These are phyloP conservation scores for Sclerotinia nivalis DNA, from an alignment of 2,329 filamentous ascomycete genomes.

Conservation along the genomic window DNA sequence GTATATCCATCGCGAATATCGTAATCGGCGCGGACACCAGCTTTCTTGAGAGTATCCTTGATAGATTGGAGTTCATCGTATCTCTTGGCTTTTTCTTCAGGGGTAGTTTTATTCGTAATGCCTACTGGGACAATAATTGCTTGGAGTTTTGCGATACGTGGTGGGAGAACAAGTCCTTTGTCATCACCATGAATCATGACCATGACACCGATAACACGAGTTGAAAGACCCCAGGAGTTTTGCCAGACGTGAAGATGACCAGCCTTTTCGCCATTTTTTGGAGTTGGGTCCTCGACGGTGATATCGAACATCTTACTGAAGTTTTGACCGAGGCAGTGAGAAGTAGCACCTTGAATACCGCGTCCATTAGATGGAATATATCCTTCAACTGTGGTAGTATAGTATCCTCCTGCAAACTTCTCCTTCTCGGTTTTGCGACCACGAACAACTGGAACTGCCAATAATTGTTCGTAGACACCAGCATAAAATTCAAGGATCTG, in stretches of 20 bases:
- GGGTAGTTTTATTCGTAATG: conserved; percentile 81
- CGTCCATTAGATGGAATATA: conserved; percentile 95
- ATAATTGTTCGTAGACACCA: conserved; percentile 85
- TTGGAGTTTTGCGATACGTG: conserved; percentile 84
- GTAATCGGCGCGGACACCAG: conserved; percentile 73
- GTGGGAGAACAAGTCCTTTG: conserved; percentile 90
- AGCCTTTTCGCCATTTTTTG: conserved; percentile 70
- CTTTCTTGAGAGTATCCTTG: conserved; percentile 66
- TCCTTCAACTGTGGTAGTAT: conserved; percentile 94
- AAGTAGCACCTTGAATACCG: conserved; percentile 95
- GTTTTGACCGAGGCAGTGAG: conserved; percentile 89
- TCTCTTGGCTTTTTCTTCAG: conserved; percentile 76
- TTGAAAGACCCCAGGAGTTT: conserved; percentile 98
- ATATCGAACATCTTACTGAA: conserved; percentile 99
- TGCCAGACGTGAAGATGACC: conserved; percentile 90
- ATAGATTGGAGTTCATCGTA: conserved; percentile 75
- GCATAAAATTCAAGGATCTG: conserved; percentile 94
- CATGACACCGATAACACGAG: conserved; percentile 97
- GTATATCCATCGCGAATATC: conserved; percentile 89
- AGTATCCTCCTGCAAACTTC: conserved; percentile 95
- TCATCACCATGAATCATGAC: conserved; percentile 97
- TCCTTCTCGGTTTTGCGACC: conserved; percentile 95
- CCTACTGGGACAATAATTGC: conserved; percentile 88
- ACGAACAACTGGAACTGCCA: conserved; percentile 92
- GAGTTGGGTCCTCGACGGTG: conserved; percentile 85